Evolutionary conservation across 495 filamentous ascomycete genomes (phyloP).

Genomic region (Penicillium diatomitis): DNA sequence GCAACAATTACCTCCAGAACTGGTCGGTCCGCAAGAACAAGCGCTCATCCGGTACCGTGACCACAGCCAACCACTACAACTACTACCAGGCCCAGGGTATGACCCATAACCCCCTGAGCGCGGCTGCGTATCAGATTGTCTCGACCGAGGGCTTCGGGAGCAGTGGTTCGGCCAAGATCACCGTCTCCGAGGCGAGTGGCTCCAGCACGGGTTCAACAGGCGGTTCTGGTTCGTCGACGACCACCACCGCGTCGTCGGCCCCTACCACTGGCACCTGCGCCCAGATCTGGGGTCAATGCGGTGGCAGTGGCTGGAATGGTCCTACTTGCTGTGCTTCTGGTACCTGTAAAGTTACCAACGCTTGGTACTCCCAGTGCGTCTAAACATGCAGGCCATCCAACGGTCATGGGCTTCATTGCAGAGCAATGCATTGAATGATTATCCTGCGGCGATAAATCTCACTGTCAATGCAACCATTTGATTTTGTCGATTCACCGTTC

Average conservation of each 20-base stretch:
- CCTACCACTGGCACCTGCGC: background rate
- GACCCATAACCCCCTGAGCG: constrained; percentile 28
- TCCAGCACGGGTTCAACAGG: background rate
- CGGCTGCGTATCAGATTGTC: constrained; percentile 45
- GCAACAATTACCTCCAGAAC: constrained; percentile 45
- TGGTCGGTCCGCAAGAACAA: constrained; percentile 49
- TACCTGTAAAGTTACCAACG: background rate
- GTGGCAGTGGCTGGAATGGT: background rate
- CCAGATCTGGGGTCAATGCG: background rate
- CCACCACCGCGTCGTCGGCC: background rate
- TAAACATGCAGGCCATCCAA: background rate
- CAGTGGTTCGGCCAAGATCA: constrained; percentile 43
- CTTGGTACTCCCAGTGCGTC: background rate
- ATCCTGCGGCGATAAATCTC: background rate
- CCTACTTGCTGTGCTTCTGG: background rate
- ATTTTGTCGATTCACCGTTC: no score
- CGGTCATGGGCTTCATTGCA: background rate
- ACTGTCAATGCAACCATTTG: no score
- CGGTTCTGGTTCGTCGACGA: background rate
- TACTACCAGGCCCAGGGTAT: constrained; percentile 23
- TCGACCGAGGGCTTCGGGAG: constrained; percentile 50
- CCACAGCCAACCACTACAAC: constrained; percentile 50
- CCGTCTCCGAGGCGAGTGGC: constrained; percentile 21
- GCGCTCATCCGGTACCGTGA: constrained; percentile 45
- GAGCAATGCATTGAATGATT: background rate